A percentile compares a stretch with the other conserved stretches of the same genome.
These are phyloP conservation scores for Chrysosporium keratinophilum DNA, from an alignment of 2,329 filamentous ascomycete genomes.

Conservation along the genomic window DNA sequence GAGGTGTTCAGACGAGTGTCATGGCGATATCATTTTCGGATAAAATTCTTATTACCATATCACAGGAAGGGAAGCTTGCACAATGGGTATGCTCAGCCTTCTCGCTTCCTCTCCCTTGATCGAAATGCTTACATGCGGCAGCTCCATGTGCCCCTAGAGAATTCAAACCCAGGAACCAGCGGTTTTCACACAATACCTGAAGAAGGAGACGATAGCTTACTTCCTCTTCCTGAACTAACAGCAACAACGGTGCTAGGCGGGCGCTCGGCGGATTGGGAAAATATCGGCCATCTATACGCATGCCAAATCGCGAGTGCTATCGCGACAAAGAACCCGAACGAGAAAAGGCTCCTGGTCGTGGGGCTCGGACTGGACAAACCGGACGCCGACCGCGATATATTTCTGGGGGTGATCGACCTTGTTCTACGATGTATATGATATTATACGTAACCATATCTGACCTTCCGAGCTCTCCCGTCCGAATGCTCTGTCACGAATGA, in stretches of 20 bases:
- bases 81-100: conserved; percentile 62
- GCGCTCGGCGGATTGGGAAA: conserved; percentile 67
- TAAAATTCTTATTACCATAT: conserved; percentile 82
- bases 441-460: too few relatives aligned
- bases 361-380: conserved; percentile 46
- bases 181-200: conserved; percentile 32
- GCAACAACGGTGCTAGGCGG: conserved; percentile 80
- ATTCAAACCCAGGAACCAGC: conserved; percentile 28
- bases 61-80: conserved; percentile 70
- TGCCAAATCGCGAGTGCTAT: conserved; percentile 80
- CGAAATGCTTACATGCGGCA: conserved; percentile 11
- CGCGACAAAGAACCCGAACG: conserved; percentile 55
- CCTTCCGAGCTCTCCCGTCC: too few relatives aligned
- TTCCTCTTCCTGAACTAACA: conserved; percentile 73
- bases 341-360: conserved; percentile 49
- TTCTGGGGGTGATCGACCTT: conserved; percentile 36
- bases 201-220: conserved; percentile 43
- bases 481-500: too few relatives aligned
- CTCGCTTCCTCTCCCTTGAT: not conserved
- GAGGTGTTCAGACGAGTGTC: conserved; percentile 60
- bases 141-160: conserved; percentile 28
- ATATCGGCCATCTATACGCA: conserved; percentile 75
- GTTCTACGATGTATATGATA: conserved; percentile 34
- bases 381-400: conserved; percentile 32
- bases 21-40: conserved; percentile 68